Evolutionary conservation across 1,284 basidiomycete species (phyloP).

Genomic region (Ustilago lituana): DNA sequence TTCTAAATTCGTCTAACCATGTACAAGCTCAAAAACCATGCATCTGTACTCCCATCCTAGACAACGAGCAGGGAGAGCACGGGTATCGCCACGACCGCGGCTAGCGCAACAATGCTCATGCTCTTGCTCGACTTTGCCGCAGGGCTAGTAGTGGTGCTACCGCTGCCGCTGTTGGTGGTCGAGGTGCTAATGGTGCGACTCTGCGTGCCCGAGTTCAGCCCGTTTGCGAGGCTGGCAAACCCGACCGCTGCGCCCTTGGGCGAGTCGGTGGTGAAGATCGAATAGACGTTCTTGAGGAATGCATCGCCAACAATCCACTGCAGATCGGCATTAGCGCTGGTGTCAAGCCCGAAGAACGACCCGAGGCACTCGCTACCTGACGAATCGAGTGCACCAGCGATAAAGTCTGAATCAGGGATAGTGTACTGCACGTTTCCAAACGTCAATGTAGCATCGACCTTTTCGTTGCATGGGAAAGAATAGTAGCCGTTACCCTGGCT

Average conservation of each 20-base stretch:
- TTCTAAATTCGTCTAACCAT: too few species aligned
- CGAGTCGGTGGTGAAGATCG: slow-evolving; percentile 42
- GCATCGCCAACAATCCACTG: slow-evolving; percentile 63
- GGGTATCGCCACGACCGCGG: not conserved
- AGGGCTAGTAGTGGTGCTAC: slow-evolving; percentile 10
- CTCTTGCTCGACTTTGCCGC: slow-evolving; percentile 4
- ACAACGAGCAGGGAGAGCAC: slow-evolving; percentile 1
- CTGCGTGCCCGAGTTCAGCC: slow-evolving; percentile 45
- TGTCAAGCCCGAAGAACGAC: slow-evolving; percentile 55
- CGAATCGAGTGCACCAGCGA: slow-evolving; percentile 27
- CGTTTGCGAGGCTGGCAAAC: slow-evolving; percentile 54
- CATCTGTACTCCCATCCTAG: too few species aligned
- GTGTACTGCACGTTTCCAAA: slow-evolving; percentile 54
- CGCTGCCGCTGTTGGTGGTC: not conserved
- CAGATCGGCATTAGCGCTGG: slow-evolving; percentile 16
- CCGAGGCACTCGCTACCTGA: slow-evolving; percentile 51
- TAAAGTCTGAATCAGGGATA: slow-evolving; percentile 47
- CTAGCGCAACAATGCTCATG: not conserved
- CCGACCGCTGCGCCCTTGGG: slow-evolving; percentile 40
- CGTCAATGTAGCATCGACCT: slow-evolving; percentile 50
- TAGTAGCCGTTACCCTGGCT: slow-evolving; percentile 55
- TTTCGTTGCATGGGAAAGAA: slow-evolving; percentile 51
- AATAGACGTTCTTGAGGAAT: slow-evolving; percentile 62
- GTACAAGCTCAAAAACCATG: too few species aligned
- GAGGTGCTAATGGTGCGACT: slow-evolving; percentile 30